Conservation (phyloP, 495 filamentous ascomycete species). For the Aspergillus funiculosus region DNA sequence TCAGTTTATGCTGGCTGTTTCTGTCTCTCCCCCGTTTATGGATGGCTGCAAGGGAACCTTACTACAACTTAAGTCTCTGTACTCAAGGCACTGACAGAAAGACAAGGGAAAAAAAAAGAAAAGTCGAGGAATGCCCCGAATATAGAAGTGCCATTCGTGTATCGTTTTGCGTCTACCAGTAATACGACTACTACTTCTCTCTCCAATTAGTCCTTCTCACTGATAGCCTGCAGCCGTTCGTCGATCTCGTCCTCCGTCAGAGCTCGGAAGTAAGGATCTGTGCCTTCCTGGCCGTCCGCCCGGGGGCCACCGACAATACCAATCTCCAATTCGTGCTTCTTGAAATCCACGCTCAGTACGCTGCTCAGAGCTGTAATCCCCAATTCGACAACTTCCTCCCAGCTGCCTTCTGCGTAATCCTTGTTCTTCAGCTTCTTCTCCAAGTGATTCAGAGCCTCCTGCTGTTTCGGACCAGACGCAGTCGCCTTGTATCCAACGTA, state of each 20-base stretch:
- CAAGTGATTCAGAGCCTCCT: slow-evolving; percentile 93
- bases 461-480: slow-evolving; percentile 92
- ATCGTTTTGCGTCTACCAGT: slow-evolving; percentile 20
- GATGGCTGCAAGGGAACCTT: slow-evolving; percentile 11
- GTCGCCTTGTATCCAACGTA: slow-evolving; percentile 98
- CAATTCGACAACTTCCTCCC: slow-evolving; percentile 97
- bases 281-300: slow-evolving; percentile 72
- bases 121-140: slow-evolving; percentile 2
- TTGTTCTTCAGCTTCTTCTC: slow-evolving; percentile 99
- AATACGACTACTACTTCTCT: slow-evolving; percentile 11
- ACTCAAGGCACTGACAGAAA: too few relatives aligned
- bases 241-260: slow-evolving; percentile 98
- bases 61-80: too few relatives aligned
- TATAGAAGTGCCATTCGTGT: slow-evolving; percentile 16
- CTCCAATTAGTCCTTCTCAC: slow-evolving; percentile 81
- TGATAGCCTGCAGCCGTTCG: slow-evolving; percentile 93
- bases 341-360: slow-evolving; percentile 97
- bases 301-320: slow-evolving; percentile 86
- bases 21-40: not conserved
- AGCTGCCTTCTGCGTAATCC: slow-evolving; percentile 84
- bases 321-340: slow-evolving; percentile 97
- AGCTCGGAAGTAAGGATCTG: slow-evolving; percentile 71
- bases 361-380: slow-evolving; percentile 91
- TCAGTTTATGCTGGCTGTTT: not conserved
- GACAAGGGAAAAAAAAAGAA: slow-evolving; percentile 19